Evolutionary conservation across 441 rosid species (phyloP), one percentile per base, ranked within the genome.

Genomic region (Mallotus japonicus): DNA sequence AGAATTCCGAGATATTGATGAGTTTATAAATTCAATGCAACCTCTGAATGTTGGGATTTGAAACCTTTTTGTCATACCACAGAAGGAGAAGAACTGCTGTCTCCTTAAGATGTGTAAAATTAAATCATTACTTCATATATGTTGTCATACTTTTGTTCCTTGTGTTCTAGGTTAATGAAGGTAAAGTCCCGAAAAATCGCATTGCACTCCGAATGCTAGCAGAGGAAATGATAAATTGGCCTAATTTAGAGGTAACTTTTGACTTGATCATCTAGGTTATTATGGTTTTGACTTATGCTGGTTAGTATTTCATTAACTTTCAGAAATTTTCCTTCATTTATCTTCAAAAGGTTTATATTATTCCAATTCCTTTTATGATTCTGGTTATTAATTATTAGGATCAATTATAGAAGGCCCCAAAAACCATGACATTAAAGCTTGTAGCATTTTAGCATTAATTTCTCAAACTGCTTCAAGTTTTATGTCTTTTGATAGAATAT

Each of bases 211-310:
- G 67, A 73, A 82, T 89, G 89, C 84, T 95, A 62, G 89, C 95
- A 44, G 92, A 90, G 79, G 99, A 95, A 84, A 86, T 95, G 93
- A 59, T 47, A 37, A 85, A 81, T 55, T 95, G 99, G 99, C 99
- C 99, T 71, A 92, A 95, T 73, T 76, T 92, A 76, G 97, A 92
- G 97, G 99, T 95, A 87, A 64, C 53, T 12, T 65, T 40, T 49
- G 16, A 47, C 60, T 72, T 19, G 67, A 22, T 69, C 20, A 67
- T 34, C 4, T 34, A 17, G n/a, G 32, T 61, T n/a, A n/a, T 53
- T 40, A 14, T 59, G 42, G 5, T 15, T 51, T 74, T 24, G 19
- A 46, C 51, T 64, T 60, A 28, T 75, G 46, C 55, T 40, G 37
- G 53, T 69, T 47, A 46, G 34, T 28, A 8, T 32, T 44, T 58